Evolutionary conservation across 768 basidiomycete genomes (phyloP).

Genomic region (Psilocybe azurescens): DNA sequence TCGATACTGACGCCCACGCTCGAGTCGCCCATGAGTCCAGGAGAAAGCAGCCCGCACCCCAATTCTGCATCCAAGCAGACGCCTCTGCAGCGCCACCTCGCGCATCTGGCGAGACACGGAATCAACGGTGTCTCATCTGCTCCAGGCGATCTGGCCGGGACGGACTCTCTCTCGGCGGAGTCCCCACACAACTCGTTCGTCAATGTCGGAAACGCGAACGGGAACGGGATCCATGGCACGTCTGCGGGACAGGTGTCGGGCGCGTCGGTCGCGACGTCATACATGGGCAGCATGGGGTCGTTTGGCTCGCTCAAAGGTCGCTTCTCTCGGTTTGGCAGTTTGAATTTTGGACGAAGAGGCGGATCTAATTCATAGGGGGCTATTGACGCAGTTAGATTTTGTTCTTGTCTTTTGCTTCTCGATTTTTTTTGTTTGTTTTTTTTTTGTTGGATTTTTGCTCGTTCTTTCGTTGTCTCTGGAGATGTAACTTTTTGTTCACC

Average conservation of each 20-base stretch:
- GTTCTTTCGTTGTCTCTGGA: not conserved
- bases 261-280: constrained; percentile 66
- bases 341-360: constrained; percentile 65
- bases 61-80: constrained; percentile 58
- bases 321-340: constrained; percentile 77
- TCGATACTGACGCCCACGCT: constrained; percentile 52
- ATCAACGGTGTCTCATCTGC: constrained; percentile 83
- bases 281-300: constrained; percentile 62
- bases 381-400: not conserved
- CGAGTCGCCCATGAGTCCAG: constrained; percentile 34
- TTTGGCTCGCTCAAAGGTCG: constrained; percentile 73
- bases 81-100: constrained; percentile 79
- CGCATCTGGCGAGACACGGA: constrained; percentile 82
- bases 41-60: constrained; percentile 35
- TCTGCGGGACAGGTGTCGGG: constrained; percentile 50
- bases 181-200: constrained; percentile 81
- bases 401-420: not conserved
- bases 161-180: constrained; percentile 64
- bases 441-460: not conserved
- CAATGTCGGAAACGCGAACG: constrained; percentile 51
- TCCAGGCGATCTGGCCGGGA: constrained; percentile 64
- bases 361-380: constrained; percentile 10
- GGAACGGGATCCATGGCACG: constrained; percentile 47
- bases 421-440: not conserved
- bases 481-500: not conserved